Percentiles rank a stretch among this genome's conserved stretches.
These are phyloP conservation scores for Aspergillus uvarum DNA, from an alignment of 2,329 filamentous ascomycete species.

Conservation along the genomic window DNA sequence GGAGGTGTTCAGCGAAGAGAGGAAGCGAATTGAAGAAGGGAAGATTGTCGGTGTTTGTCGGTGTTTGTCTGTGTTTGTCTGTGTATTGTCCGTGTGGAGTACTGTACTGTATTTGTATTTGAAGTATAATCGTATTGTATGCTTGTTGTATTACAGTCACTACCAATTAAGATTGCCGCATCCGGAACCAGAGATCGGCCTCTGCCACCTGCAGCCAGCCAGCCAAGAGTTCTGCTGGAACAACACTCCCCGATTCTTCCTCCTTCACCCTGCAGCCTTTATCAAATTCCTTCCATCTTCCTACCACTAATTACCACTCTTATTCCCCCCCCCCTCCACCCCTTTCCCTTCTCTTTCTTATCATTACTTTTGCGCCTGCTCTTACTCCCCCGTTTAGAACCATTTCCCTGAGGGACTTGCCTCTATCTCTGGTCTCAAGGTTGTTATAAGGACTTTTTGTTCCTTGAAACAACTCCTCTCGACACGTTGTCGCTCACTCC, in stretches of 20 bases:
- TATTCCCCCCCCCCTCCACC: conserved; percentile 5
- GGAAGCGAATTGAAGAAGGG: too few relatives aligned
- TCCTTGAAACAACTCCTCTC: conserved; percentile 3
- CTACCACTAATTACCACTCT: not conserved
- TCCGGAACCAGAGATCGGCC: conserved; percentile 9
- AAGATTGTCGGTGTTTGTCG: too few relatives aligned
- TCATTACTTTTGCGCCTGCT: not conserved
- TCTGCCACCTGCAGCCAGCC: not conserved
- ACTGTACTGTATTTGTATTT: too few relatives aligned
- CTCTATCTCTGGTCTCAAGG: not conserved
- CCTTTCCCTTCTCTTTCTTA: not conserved
- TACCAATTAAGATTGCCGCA: conserved; percentile 10
- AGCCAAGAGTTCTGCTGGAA: not conserved
- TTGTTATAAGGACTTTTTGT: not conserved
- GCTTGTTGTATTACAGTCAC: too few relatives aligned
- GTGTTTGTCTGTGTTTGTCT: too few relatives aligned
- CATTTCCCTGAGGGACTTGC: not conserved
- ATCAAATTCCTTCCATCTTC: conserved; percentile 6
- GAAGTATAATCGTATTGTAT: too few relatives aligned
- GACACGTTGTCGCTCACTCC: conserved; percentile 1
- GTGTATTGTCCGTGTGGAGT: too few relatives aligned
- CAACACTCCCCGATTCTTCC: not conserved
- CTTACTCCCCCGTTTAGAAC: not conserved
- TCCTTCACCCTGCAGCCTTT: not conserved
- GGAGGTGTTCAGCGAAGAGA: too few relatives aligned